Conservation (phyloP, 257 asterid genomes). For the Apocynum venetum region DNA sequence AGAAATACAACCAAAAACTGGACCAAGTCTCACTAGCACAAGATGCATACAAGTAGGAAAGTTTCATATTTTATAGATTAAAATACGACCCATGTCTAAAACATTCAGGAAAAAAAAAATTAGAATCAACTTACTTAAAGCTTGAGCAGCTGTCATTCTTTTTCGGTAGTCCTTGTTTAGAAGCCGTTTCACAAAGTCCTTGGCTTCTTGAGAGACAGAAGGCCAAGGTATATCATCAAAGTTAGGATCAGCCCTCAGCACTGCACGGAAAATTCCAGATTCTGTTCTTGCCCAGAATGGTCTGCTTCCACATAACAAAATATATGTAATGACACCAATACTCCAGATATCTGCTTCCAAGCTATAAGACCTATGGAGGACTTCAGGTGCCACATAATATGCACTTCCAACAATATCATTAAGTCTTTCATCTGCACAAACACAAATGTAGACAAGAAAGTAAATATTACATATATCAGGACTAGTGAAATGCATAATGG, state of each 20-base stretch:
- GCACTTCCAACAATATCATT: constrained; percentile 99
- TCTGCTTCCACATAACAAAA: constrained; percentile 93
- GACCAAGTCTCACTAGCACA: neutral
- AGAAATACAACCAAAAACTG: neutral
- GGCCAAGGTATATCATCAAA: constrained; percentile 96
- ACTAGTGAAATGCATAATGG: neutral
- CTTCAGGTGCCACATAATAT: constrained; percentile 98
- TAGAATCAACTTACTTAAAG: constrained; percentile 62
- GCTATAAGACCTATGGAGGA: constrained; percentile 92
- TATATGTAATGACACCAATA: constrained; percentile 87
- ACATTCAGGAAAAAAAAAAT: neutral
- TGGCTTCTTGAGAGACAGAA: constrained; percentile 70
- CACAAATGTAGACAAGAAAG: constrained; percentile 9
- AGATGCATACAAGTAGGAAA: neutral
- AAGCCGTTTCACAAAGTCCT: constrained; percentile 87
- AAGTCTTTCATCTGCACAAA: constrained; percentile 72
- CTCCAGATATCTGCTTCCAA: constrained; percentile 98
- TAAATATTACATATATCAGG: neutral
- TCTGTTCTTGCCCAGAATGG: constrained; percentile 99
- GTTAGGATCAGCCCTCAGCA: constrained; percentile 92
- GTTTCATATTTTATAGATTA: neutral
- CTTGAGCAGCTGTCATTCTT: constrained; percentile 99
- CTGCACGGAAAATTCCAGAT: constrained; percentile 94
- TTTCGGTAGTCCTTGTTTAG: constrained; percentile 90
- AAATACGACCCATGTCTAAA: neutral